Evolutionary conservation across 2,329 filamentous ascomycete species (phyloP), one percentile per base, ranked within the genome.

Genomic region (Colletotrichum zoysiae): DNA sequence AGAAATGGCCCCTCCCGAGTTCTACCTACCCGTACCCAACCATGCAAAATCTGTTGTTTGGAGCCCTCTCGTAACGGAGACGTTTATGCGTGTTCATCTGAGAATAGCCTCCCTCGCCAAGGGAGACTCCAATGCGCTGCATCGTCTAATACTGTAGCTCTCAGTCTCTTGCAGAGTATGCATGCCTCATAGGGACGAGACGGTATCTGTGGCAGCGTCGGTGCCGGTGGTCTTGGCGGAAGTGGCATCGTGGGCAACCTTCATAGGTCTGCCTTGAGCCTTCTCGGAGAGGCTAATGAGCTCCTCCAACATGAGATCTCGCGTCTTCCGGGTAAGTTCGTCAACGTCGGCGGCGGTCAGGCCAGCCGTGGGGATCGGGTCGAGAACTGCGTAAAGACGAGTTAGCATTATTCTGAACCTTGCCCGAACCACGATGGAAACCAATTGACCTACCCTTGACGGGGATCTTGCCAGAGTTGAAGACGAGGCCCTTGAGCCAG

Each of bases 261-360:
- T 72, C 50, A 75, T 74, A 26, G 72, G 74, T 53, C 73, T 74
- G 20, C 87, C 86, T 57, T 84, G 84, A 30, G 82, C 85, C 78
- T 86, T 85, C 59, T 84, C 84, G 12, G 89, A 88, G 30, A 92
- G 81, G 42, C 78, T 77, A 23, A 89, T 74, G 53, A 92, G 83
- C 78, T 92, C 92, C 75, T 87, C 86, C 74, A 95, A 86, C 94
- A 97, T 97, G 63, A 90, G 81, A 26, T 94, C 91, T 68, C 91
- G 88, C 2, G 92, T 93, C 65, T 87, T 87, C 67, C 86, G 85
- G 62, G 91, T 87, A 56, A 97, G 84, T 71, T 89, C 87, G 75
- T 96, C 92, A 65, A 97, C 93, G 79, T 97, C 94, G 64, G 90
- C 90, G 33, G 92, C 73, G 23, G 89, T 93, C 74, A 97, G 86